Base-by-base conservation (phyloP, 108 stramenopile species). In the Skeletonema costatum region DNA sequence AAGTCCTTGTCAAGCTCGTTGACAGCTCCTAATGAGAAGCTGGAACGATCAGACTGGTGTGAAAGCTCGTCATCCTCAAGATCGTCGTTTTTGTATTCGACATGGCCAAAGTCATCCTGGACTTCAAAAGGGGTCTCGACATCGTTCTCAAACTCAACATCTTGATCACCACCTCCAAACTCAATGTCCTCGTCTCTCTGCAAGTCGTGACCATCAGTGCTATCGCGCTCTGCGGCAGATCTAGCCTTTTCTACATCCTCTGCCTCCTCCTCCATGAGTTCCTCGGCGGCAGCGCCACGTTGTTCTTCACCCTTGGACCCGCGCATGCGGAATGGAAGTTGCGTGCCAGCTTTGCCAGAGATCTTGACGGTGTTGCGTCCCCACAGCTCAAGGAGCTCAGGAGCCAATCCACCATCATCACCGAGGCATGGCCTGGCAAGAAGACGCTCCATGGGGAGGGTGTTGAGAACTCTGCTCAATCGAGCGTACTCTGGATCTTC, bases 401-500 rank as follows among this genome's bases (percentile, higher is more conserved):
- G 91, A 60, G 90, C 88, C 66, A 92, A 70, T 14, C 77, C 70
- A 16, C 90, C 91, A 72, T 86, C 90, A 70, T 92, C 90, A 4
- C 80, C 92, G 66, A 94, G 60, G 64, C 86, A 81, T n/a, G 96
- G 96, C 48, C 90, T 86, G 17, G 86, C 86, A 71, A 93, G 80
- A 17, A 88, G 77, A 19, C 71, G 56, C 50, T 88, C 88, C 60
- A 71, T 74, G 14, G 86, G 80, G 13, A 81, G 78, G 33, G 39
- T 72, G 63, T 79, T 60, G 51, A 78, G 76, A 25, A 70, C 63
- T 19, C 48, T 33, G 61, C 58, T 68, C 25, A 81, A 19, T n/a
- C 66, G 53, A 12, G 70, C 31, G 29, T 71, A 56, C 4, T 67
- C 72, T 17, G 59, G 35, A 64, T 29, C 64, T 33, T 72, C 85